These are phyloP conservation scores for Ambispora gerdemannii DNA, from an alignment of 192 early-diverging fungal species.

Conservation along the genomic window DNA sequence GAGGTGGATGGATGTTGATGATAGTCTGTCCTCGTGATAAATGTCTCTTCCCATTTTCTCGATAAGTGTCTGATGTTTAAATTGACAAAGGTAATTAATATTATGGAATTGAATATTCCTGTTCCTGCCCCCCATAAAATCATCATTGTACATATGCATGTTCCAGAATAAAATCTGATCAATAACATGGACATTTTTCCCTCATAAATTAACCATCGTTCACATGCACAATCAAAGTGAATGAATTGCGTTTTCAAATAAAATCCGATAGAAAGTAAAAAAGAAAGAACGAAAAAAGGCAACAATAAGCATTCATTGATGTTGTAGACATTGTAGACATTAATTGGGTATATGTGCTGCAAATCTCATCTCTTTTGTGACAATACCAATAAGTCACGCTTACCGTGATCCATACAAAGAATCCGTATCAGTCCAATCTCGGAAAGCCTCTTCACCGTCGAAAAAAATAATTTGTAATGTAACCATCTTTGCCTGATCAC, in stretches of 20 bases:
- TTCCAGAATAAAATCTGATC: too few species aligned
- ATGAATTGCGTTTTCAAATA: too few species aligned
- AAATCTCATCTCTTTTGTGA: background rate
- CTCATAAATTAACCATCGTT: too few species aligned
- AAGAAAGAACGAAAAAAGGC: too few species aligned
- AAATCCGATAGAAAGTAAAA: background rate
- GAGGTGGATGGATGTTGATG: constrained; percentile 33
- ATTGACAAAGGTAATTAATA: background rate
- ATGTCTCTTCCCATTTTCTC: constrained; percentile 63
- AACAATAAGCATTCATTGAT: too few species aligned
- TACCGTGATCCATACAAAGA: constrained; percentile 86
- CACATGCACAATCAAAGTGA: too few species aligned
- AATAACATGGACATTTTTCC: too few species aligned
- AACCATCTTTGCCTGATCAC: constrained; percentile 43
- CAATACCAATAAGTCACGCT: background rate
- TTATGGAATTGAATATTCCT: background rate
- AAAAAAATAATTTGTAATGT: constrained; percentile 94
- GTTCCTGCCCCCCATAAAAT: background rate
- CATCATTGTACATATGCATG: background rate
- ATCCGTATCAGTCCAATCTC: constrained; percentile 69
- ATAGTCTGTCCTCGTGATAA: constrained; percentile 32
- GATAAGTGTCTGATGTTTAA: constrained; percentile 66
- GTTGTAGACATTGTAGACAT: too few species aligned
- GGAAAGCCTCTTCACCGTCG: constrained; percentile 94
- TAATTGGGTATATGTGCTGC: too few species aligned